Evolutionary conservation across 2,329 filamentous ascomycete species (phyloP).

Genomic region (Botryotinia globosa): DNA sequence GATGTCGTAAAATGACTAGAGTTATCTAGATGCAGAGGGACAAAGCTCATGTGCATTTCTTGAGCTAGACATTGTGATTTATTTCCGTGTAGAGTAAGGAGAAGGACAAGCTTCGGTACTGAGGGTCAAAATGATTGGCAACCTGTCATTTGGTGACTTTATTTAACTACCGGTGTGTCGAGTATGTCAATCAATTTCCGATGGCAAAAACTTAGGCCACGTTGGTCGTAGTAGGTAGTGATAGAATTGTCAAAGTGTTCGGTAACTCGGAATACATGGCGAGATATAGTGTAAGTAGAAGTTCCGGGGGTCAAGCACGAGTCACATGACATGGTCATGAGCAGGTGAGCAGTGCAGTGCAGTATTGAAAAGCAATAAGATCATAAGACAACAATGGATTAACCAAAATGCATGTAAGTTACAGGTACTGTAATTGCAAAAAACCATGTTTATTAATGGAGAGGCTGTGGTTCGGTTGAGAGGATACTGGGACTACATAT

Average conservation of each 20-base stretch:
- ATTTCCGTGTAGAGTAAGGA: not conserved
- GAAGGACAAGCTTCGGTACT: not conserved
- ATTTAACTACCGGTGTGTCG: slow-evolving; percentile 3
- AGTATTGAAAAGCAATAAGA: not conserved
- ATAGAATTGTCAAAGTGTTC: not conserved
- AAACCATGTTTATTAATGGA: not conserved
- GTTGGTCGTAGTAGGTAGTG: not conserved
- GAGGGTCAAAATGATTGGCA: not conserved
- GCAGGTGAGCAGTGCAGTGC: too few relatives aligned
- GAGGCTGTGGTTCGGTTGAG: not conserved
- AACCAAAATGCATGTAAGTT: not conserved
- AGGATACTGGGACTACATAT: not conserved
- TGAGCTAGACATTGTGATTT: not conserved
- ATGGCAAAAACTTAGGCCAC: not conserved
- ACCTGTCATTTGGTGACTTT: not conserved
- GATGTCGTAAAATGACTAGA: not conserved
- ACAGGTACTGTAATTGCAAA: not conserved
- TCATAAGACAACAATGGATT: not conserved
- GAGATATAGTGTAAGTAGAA: not conserved
- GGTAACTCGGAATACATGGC: not conserved
- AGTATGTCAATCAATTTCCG: not conserved
- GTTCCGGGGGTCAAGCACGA: not conserved
- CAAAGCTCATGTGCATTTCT: not conserved
- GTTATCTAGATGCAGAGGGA: not conserved
- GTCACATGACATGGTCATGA: not conserved